Evolutionary conservation across 2,329 filamentous ascomycete species (phyloP), one percentile per base, ranked within the genome.

Genomic region (Cordyceps javanica): DNA sequence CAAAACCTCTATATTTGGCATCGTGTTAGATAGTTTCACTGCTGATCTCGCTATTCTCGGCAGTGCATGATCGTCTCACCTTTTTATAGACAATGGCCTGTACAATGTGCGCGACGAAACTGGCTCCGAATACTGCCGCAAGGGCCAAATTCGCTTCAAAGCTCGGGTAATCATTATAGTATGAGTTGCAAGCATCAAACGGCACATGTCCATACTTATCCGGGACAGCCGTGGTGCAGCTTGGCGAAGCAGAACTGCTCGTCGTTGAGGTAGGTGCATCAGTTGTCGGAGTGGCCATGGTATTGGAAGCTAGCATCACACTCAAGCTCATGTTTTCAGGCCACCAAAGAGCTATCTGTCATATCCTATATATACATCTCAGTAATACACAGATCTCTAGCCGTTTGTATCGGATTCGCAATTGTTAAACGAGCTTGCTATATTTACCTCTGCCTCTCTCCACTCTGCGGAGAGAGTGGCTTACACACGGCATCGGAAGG

Each of bases 221-320:
- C 3, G 70, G 70, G 2, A 70, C 62, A 23, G 70, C 69, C 4
- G 63, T 69, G n/a, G 62, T 70, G 45, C 70, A 72, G 44, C 38
- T 58, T 13, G 46, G 39, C 9, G 55, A 51, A 21, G 78, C 36
- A 21, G 75, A 66, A 74, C 81, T 81, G 2, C 74, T 72, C 10
- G 2, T 72, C 59, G 7, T 77, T 72, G 64, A 52, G 23, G 64
- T 59, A n/a, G 60, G 39, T 3, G 30, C 28, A 10, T 61, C 7
- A 8, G 39, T 64, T 8, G 61, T 65, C 9, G 63, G 59, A 26
- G 65, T 65, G 3, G 59, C 57, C 65, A 67, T 67, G 4, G 53
- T 62, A 23, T 36, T 44, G 10, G 25, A 28, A 14, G 14, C 28
- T 36, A 6, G n/a, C 16, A 2, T 2, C 8, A 28, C 16, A 23